These are phyloP conservation scores for Grigorovia transvaalensis DNA, from an alignment of 805 yeast species.

Conservation along the genomic window DNA sequence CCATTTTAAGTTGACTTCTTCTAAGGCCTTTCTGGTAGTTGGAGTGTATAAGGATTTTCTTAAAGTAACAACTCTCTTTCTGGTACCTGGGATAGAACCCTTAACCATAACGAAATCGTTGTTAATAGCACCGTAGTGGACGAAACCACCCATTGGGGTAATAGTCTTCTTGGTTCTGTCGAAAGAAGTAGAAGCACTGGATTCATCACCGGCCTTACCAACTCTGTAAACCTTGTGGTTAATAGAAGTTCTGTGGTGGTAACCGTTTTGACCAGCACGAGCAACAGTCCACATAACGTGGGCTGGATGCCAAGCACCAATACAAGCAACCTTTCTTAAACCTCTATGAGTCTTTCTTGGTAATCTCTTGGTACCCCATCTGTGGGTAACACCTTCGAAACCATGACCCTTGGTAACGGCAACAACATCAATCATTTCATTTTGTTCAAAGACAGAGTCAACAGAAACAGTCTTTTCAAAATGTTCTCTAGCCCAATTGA, in stretches of 20 bases:
- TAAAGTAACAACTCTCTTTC: slow-evolving; percentile 98
- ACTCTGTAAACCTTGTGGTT: slow-evolving; percentile 99
- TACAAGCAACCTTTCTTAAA: slow-evolving; percentile 99
- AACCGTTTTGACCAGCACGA: slow-evolving; percentile 99
- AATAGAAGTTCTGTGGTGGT: slow-evolving; percentile 99
- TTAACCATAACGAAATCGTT: slow-evolving; percentile 95
- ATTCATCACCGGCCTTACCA: slow-evolving; percentile 92
- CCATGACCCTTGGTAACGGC: slow-evolving; percentile 99
- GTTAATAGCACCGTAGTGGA: slow-evolving; percentile 95
- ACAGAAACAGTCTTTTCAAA: slow-evolving; percentile 97
- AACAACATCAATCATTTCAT: slow-evolving; percentile 96
- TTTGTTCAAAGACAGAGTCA: slow-evolving; percentile 94
- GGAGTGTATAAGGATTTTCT: slow-evolving; percentile 97
- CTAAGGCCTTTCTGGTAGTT: slow-evolving; percentile 96
- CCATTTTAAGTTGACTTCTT: slow-evolving; percentile 96
- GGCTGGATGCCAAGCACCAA: slow-evolving; percentile 99
- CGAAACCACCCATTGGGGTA: slow-evolving; percentile 99
- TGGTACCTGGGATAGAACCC: slow-evolving; percentile 99
- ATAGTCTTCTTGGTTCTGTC: slow-evolving; percentile 99
- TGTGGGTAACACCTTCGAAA: slow-evolving; percentile 99
- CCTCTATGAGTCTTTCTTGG: slow-evolving; percentile 99
- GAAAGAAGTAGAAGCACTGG: slow-evolving; percentile 90
- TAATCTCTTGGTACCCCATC: slow-evolving; percentile 99
- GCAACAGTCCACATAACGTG: slow-evolving; percentile 99
- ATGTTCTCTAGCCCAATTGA: slow-evolving; percentile 97